Evolutionary conservation across 257 asterid genomes (phyloP), one percentile per base, ranked within the genome.

Genomic region (Asclepias syriaca): DNA sequence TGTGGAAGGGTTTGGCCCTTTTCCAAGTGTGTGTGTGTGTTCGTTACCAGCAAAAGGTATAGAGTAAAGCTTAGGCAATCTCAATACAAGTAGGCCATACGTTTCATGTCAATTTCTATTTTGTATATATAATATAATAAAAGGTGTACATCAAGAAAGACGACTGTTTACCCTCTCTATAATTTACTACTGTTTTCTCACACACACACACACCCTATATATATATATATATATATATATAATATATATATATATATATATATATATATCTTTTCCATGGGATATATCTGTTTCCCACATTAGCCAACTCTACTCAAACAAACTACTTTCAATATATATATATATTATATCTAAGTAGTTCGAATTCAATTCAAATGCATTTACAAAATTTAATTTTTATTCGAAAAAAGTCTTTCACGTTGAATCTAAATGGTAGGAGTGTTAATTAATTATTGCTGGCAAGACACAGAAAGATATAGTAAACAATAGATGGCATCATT

Each of bases 41-140:
- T 67, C 64, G 69, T 75, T 69, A 80, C 70, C 77, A 57, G 79
- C 68, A 73, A 75, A 60, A 49, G 67, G 67, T 70, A 37, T 78
- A 85, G 84, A 85, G 89, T 85, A 82, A 85, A 85, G 87, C 64
- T 80, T 72, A 21, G 85, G 85, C 89, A 82, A 85, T 74, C 78
- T 82, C 78, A 55, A 80, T 67, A 77, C 81, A 68, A 67, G 87
- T 80, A 76, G 83, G 78, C 74, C 78, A 78, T 76, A 80, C 81
- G 81, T 82, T 70, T 78, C 79, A 68, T 60, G 11, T 39, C 71
- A 51, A 43, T 32, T 70, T 13, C 64, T 21, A 32, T 16, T 56
- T 57, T 69, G 56, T 72, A 70, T 60, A 67, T 10, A 43, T 13
- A 19, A 18, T 19, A 40, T 51, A 71, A 54, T 67, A 16, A 58